phyloP scores from a whole-genome alignment of 192 early-diverging fungal genomes.

The Coemansia sp. region DNA sequence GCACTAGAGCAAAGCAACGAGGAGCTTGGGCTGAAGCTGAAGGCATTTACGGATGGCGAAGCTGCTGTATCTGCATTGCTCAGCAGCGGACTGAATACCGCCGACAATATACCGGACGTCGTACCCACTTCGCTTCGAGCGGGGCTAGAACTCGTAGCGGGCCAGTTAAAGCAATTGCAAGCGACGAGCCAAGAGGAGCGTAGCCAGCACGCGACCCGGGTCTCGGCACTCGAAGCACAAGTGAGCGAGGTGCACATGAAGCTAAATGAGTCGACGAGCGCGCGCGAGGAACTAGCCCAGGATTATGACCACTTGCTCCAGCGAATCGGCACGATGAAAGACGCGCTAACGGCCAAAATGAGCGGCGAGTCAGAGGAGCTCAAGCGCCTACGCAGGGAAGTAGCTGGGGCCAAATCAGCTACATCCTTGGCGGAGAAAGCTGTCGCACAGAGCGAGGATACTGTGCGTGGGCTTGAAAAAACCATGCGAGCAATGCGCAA shows the following conservation, averaged over 20 bases:
- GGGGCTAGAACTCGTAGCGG: constrained; percentile 21
- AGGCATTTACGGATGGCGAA: constrained; percentile 12
- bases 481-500: constrained; percentile 9
- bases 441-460: constrained; percentile 7
- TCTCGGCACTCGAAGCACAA: constrained; percentile 20
- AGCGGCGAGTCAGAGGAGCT: constrained; percentile 73
- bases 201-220: constrained; percentile 9
- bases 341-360: constrained; percentile 74
- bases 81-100: not conserved
- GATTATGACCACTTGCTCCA: constrained; percentile 70
- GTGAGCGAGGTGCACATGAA: constrained; percentile 18
- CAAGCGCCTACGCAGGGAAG: constrained; percentile 43
- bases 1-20: constrained; percentile 4
- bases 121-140: constrained; percentile 25
- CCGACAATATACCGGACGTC: constrained; percentile 15
- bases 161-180: constrained; percentile 5
- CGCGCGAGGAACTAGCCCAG: constrained; percentile 47
- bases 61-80: constrained; percentile 10
- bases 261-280: constrained; percentile 38
- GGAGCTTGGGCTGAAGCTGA: constrained; percentile 15
- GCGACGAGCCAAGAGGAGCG: not conserved
- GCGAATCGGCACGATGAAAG: constrained; percentile 77
- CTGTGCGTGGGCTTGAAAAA: constrained; percentile 3
- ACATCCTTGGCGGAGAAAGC: constrained; percentile 5
- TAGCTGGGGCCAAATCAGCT: constrained; percentile 16